These are phyloP conservation scores for Mycena belliarum DNA, from an alignment of 768 basidiomycete species.

Conservation along the genomic window DNA sequence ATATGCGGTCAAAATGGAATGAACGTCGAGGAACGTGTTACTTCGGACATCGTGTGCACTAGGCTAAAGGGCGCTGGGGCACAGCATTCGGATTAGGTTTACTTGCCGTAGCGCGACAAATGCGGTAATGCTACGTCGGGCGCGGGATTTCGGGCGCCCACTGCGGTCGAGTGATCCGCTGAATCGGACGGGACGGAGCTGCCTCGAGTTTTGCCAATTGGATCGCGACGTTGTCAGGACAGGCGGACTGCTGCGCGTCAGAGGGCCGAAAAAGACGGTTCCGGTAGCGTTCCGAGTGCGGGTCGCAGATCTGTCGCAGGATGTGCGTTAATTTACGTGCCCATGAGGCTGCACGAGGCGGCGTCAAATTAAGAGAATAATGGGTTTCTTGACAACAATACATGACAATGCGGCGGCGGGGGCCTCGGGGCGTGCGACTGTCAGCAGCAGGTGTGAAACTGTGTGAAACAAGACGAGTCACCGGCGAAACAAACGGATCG, in stretches of 20 bases:
- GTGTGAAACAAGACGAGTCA: neutral
- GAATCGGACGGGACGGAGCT: neutral
- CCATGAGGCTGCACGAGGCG: conserved; percentile 16
- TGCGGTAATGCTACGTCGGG: neutral
- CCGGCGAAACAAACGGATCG: conserved; percentile 1
- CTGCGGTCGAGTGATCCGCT: neutral
- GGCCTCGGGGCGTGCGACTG: conserved; percentile 9
- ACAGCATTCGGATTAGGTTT: neutral
- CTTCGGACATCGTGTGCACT: neutral
- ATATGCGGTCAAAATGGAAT: neutral
- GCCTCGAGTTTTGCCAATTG: neutral
- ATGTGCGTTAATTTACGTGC: neutral
- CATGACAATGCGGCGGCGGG: neutral
- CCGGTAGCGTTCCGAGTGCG: too few species aligned
- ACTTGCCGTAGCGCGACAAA: neutral
- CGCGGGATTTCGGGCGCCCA: too few species aligned
- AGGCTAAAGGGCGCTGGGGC: neutral
- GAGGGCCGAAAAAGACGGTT: conserved; percentile 17
- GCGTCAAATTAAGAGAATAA: conserved; percentile 18
- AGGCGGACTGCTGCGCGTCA: neutral
- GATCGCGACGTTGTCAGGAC: neutral
- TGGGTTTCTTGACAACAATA: conserved; percentile 12
- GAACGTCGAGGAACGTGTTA: neutral
- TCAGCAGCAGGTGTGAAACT: neutral
- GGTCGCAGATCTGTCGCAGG: neutral